Base-by-base conservation (phyloP, 2,329 filamentous ascomycete species). In the Xylariaceae sp. region DNA sequence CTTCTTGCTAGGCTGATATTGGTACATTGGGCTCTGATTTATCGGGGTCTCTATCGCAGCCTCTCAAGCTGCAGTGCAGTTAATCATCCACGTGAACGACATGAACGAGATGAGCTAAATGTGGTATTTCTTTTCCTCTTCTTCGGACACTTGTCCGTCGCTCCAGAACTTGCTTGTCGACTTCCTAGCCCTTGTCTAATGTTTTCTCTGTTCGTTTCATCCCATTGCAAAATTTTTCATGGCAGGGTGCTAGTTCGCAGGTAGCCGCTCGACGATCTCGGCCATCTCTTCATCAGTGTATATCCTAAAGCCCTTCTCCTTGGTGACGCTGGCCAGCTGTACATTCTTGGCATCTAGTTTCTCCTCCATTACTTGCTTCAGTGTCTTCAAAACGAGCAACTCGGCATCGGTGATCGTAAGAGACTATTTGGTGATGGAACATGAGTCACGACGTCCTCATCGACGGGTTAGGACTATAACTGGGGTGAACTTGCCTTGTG, bases 281-380 rank as follows among this genome's bases (percentile, higher is more conserved):
- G 88, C 88, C 93, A 98, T 98, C 75, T 97, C 92, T 64, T 92
- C 89, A 62, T 98, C 93, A 47, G 85, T 86, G 77, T 98, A 98
- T 82, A 98, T 96, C 74, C 89, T 86, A 79, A 98, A 98, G 45
- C 93, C 93, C 72, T 88, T 92, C 57, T 96, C 92, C 77, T 91
- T 95, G 53, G 93, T 98, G 47, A 98, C 93, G 65, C 92, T 97
- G 43, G 93, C 93, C 58, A 98, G 72, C 75, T 98, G 93, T 55
- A 98, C 93, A 65, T 98, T 98, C 82, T 98, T 98, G 54, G 90
- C 81, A 67, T 98, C 93, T 50, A 98, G 79, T 76, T 98, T 98
- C 82, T 98, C 93, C 74, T 98, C 93, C 93, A 98, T 98, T 58
- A 98, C 93, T 74, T 98, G 93, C 80, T 97, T 98, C 67, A 98